A percentile compares a stretch with the other conserved stretches of the same genome.
These are phyloP conservation scores for Emmonsiellopsis sp. DNA, from an alignment of 2,329 filamentous ascomycete genomes.

Conservation along the genomic window DNA sequence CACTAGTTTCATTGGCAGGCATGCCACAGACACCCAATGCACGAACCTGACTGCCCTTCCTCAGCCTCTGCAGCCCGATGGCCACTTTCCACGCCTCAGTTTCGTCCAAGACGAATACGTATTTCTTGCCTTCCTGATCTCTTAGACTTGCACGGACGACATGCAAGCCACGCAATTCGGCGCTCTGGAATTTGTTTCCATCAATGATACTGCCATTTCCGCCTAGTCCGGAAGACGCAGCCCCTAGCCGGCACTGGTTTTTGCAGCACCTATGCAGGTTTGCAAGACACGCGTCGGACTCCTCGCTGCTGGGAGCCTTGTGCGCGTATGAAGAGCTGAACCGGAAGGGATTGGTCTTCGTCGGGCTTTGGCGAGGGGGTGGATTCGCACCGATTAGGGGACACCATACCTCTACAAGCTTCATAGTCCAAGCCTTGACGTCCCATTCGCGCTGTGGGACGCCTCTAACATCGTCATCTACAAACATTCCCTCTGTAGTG, in stretches of 20 bases:
- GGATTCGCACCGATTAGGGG: constrained; percentile 46
- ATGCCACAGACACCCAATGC: constrained; percentile 45
- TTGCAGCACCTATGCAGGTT: constrained; percentile 58
- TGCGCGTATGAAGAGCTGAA: constrained; percentile 41
- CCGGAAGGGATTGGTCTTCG: constrained; percentile 24
- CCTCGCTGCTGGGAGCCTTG: constrained; percentile 50
- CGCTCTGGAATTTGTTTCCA: constrained; percentile 25
- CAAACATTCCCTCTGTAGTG: constrained; percentile 88
- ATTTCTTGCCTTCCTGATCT: constrained; percentile 52
- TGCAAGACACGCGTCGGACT: constrained; percentile 55
- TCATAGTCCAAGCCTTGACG: constrained; percentile 95
- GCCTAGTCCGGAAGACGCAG: constrained; percentile 26
- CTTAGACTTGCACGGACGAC: constrained; percentile 49
- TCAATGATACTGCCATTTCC: constrained; percentile 17
- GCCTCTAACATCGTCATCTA: constrained; percentile 86
- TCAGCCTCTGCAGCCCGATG: constrained; percentile 46
- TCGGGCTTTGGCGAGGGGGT: constrained; percentile 17
- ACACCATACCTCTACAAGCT: constrained; percentile 81
- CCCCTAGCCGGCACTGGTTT: constrained; percentile 48
- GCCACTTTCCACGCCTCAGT: constrained; percentile 55
- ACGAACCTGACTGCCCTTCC: constrained; percentile 47
- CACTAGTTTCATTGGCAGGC: constrained; percentile 35
- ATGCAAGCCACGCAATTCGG: constrained; percentile 40
- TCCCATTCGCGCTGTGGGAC: constrained; percentile 98
- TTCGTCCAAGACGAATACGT: constrained; percentile 51